Base-by-base conservation (phyloP, 345 rosid species). In the Ceriops zippeliana region DNA sequence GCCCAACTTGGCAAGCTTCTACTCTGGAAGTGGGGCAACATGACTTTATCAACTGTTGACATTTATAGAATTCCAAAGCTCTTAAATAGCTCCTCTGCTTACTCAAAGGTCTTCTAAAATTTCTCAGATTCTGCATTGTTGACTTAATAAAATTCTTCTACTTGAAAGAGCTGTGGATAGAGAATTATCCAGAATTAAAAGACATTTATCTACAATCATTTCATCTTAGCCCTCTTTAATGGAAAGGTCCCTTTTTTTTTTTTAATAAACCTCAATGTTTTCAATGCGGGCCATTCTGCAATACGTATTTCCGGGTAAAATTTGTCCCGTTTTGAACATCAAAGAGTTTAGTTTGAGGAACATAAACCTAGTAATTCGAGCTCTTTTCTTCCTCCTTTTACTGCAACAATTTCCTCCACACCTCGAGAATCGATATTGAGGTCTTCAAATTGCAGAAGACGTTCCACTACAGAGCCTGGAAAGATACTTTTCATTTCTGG, bases 211-310 rank as follows among this genome's bases (percentile, higher is more conserved):
- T 32, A 38, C 24, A 47, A 28, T 2, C 7, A 38, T 1, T n/a
- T 8, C 28, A 58, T 0, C 21, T 24, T 61, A 19, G 7, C 52
- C 37, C 59, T 70, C 51, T 61, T 69, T 42, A 68, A 62, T 54
- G 30, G 54, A 52, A 70, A 70, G 53, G 74, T 70, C 11, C 15
- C 5, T 7, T 21, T 0, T 53, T 58, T 53, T 58, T 17, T n/a
- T 34, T 53, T 0, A 13, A 11, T 42, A 42, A 42, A 42, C 49
- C 13, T 42, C 49, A 42, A 42, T 13, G 49, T 21, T 26, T 62
- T 2, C 20, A 77, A 58, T n/a, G 22, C 22, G 15, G 80, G 73
- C 58, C 72, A 78, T 17, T 69, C 71, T 26, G 28, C 13, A 3
- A 38, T 49, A 35, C 69, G 68, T 11, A 0, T 6, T 8, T 59